phyloP scores from a whole-genome alignment of 139 green algal genomes.

The Coelastrella sp. region DNA sequence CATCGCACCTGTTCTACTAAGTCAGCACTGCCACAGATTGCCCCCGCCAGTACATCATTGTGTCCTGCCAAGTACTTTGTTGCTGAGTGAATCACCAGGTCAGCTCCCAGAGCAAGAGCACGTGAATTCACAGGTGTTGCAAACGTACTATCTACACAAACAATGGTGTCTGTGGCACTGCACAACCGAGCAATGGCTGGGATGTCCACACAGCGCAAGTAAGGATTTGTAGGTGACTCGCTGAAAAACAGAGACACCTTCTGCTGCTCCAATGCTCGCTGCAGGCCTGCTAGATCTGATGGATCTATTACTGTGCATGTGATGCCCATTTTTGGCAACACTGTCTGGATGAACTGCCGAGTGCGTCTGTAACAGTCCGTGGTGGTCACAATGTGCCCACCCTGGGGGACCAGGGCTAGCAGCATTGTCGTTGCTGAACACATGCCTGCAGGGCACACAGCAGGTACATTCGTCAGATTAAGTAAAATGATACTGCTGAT shows the following conservation, averaged over 20 bases:
- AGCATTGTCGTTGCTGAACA: conserved; percentile 98
- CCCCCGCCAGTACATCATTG: conserved; percentile 97
- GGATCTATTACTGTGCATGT: conserved; percentile 95
- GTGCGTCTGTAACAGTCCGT: conserved; percentile 99
- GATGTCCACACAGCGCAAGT: conserved; percentile 98
- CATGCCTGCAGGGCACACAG: conserved; percentile 81
- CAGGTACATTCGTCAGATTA: neutral
- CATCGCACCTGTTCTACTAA: conserved; percentile 77
- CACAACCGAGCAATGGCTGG: conserved; percentile 82
- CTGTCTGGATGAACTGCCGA: conserved; percentile 98
- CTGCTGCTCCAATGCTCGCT: conserved; percentile 76
- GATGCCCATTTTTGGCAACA: conserved; percentile 98
- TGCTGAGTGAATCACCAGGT: conserved; percentile 98
- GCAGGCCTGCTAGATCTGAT: conserved; percentile 86
- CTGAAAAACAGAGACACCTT: conserved; percentile 94
- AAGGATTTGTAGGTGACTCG: conserved; percentile 99
- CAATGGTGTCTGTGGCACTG: conserved; percentile 65
- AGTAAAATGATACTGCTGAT: neutral
- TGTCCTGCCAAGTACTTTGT: conserved; percentile 99
- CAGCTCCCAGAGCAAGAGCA: conserved; percentile 88
- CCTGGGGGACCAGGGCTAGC: conserved; percentile 94
- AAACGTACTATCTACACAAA: conserved; percentile 98
- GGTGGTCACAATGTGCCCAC: conserved; percentile 98
- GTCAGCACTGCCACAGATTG: conserved; percentile 83
- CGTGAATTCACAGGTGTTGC: conserved; percentile 93